These are phyloP conservation scores for Aspergillus hiratsukae DNA, from an alignment of 2,329 filamentous ascomycete species.

Conservation along the genomic window DNA sequence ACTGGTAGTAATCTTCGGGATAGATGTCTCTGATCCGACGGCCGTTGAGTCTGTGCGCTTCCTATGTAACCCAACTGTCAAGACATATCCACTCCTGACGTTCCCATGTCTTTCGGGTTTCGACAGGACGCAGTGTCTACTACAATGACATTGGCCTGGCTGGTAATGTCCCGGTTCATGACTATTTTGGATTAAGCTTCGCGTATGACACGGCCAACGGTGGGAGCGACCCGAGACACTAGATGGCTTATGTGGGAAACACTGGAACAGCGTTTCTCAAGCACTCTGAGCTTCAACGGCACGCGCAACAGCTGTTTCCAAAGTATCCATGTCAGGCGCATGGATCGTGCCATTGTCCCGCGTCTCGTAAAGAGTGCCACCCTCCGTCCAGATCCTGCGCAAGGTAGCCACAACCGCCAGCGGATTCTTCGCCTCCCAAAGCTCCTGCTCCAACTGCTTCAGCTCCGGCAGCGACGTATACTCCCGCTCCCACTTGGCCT, in stretches of 20 bases:
- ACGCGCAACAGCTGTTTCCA: conserved; percentile 45
- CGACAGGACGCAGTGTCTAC: background rate
- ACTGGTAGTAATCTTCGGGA: background rate
- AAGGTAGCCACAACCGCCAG: conserved; percentile 56
- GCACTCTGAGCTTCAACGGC: conserved; percentile 13
- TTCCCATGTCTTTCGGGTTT: background rate
- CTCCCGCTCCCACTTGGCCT: conserved; percentile 51
- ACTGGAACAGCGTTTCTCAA: background rate
- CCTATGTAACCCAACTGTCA: background rate
- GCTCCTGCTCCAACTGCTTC: conserved; percentile 53
- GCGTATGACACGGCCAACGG: background rate
- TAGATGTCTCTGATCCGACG: background rate
- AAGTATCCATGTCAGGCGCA: conserved; percentile 49
- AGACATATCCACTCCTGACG: background rate
- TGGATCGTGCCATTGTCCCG: conserved; percentile 62
- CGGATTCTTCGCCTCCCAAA: conserved; percentile 52
- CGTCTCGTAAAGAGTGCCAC: conserved; percentile 65
- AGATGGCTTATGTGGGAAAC: background rate
- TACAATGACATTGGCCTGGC: background rate
- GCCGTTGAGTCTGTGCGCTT: background rate
- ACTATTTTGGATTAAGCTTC: background rate
- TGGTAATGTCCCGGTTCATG: background rate
- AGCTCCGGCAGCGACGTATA: conserved; percentile 53
- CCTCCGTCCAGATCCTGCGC: conserved; percentile 67
- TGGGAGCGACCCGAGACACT: background rate